These are phyloP conservation scores for Sarocladium kiliense DNA, from an alignment of 2,329 filamentous ascomycete genomes.

Conservation along the genomic window DNA sequence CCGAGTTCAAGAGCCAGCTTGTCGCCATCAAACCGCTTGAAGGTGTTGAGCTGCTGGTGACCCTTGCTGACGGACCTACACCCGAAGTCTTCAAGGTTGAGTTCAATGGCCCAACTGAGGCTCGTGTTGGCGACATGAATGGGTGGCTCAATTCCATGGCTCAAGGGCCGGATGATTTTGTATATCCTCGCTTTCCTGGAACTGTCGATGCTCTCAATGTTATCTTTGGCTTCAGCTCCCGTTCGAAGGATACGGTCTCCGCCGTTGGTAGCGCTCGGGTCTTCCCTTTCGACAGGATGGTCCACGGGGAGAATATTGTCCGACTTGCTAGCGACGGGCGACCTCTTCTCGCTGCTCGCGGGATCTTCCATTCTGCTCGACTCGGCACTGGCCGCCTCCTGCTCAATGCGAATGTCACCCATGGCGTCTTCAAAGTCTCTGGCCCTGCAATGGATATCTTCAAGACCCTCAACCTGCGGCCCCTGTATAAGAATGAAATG, in stretches of 20 bases:
- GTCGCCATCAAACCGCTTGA: conserved; percentile 32
- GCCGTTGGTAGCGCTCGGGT: conserved; percentile 43
- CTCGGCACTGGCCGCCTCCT: conserved; percentile 48
- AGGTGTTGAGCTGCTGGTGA: not conserved
- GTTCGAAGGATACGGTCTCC: conserved; percentile 28
- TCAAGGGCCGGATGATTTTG: conserved; percentile 26
- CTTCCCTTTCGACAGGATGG: conserved; percentile 34
- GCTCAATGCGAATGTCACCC: conserved; percentile 50
- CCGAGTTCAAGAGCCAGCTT: conserved; percentile 47
- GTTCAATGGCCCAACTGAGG: conserved; percentile 33
- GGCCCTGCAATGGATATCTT: conserved; percentile 32
- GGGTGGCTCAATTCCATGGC: conserved; percentile 39
- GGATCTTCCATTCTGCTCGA: conserved; percentile 51
- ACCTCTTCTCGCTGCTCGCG: conserved; percentile 38
- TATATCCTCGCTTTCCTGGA: conserved; percentile 44
- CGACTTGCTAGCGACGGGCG: conserved; percentile 22
- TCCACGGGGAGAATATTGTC: conserved; percentile 10
- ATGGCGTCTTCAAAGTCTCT: conserved; percentile 44
- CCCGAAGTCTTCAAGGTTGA: conserved; percentile 33
- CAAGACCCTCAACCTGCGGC: conserved; percentile 15
- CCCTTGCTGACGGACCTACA: conserved; percentile 12
- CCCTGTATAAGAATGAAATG: conserved; percentile 11
- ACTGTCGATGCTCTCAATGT: conserved; percentile 47
- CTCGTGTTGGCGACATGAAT: conserved; percentile 35
- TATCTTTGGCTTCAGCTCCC: conserved; percentile 41